A percentile compares a stretch with the other conserved stretches of the same genome.
These are phyloP conservation scores for Leccinum olivaceopallidum DNA, from an alignment of 768 basidiomycete genomes.

Conservation along the genomic window DNA sequence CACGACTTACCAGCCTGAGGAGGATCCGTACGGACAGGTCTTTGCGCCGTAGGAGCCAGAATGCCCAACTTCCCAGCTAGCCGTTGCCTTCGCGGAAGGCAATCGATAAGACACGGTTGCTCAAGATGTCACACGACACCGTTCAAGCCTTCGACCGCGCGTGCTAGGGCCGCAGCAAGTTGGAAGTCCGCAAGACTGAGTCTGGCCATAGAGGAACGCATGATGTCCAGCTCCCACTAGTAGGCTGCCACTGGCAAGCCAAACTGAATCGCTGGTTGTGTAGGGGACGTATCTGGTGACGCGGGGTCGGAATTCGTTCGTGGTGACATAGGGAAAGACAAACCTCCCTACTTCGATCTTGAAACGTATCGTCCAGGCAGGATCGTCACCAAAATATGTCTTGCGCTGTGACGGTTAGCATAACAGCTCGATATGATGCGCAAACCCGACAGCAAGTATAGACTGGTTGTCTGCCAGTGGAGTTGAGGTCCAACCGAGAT, in stretches of 20 bases:
- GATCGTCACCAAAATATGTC: constrained; percentile 84
- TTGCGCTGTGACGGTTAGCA: constrained; percentile 90
- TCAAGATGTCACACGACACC: constrained; percentile 70
- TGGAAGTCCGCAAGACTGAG: constrained; percentile 52
- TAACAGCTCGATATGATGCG: constrained; percentile 77
- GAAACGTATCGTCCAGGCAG: constrained; percentile 75
- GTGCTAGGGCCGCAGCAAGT: constrained; percentile 83
- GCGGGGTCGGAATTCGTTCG: constrained; percentile 2
- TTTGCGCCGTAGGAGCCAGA: constrained; percentile 87
- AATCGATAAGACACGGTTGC: constrained; percentile 73
- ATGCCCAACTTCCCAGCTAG: constrained; percentile 95
- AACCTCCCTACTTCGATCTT: constrained; percentile 71
- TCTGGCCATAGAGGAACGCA: constrained; percentile 75
- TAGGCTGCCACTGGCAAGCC: constrained; percentile 82
- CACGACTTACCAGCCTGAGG: constrained; percentile 65
- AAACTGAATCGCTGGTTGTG: constrained; percentile 86
- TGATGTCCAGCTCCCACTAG: constrained; percentile 83
- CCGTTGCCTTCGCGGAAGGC: constrained; percentile 89
- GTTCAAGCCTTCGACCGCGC: constrained; percentile 81
- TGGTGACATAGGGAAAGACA: constrained; percentile 24
- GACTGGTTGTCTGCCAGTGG: constrained; percentile 88
- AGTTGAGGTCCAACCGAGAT: constrained; percentile 93
- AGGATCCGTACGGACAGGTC: constrained; percentile 91
- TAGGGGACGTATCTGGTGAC: constrained; percentile 65
- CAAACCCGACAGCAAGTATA: constrained; percentile 87